phyloP scores from a whole-genome alignment of 495 filamentous ascomycete genomes.

The Astrocystis sublimbata region DNA sequence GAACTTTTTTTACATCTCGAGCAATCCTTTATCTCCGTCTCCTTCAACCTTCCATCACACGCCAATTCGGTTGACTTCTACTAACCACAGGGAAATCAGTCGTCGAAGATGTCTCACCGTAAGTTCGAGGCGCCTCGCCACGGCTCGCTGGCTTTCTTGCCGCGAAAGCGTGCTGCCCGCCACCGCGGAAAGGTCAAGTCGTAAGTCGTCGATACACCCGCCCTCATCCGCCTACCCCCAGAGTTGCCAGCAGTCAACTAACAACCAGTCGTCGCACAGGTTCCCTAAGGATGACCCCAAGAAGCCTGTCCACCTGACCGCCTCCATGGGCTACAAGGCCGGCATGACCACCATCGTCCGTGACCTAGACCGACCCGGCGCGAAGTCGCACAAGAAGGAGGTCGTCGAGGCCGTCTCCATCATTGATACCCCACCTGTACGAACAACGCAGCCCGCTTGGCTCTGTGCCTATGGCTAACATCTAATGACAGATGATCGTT shows the following conservation, averaged over 20 bases:
- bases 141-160: slow-evolving; percentile 96
- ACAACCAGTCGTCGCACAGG: slow-evolving; percentile 47
- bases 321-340: slow-evolving; percentile 99
- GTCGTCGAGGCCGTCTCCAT: slow-evolving; percentile 98
- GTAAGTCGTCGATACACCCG: slow-evolving; percentile 52
- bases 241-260: neutral
- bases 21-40: slow-evolving; percentile 30
- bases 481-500: slow-evolving; percentile 83
- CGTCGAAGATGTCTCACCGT: slow-evolving; percentile 62
- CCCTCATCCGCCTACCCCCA: neutral
- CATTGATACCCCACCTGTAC: slow-evolving; percentile 99
- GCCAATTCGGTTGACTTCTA: slow-evolving; percentile 32
- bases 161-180: slow-evolving; percentile 93
- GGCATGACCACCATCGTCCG: slow-evolving; percentile 99
- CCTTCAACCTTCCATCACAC: slow-evolving; percentile 27
- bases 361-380: slow-evolving; percentile 98
- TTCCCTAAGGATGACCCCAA: slow-evolving; percentile 99
- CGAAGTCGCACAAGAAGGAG: slow-evolving; percentile 99
- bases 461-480: slow-evolving; percentile 62
- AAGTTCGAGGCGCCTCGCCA: slow-evolving; percentile 94
- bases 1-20: slow-evolving; percentile 24
- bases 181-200: slow-evolving; percentile 99
- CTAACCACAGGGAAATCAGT: slow-evolving; percentile 38
- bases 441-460: slow-evolving; percentile 68
- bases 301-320: slow-evolving; percentile 98